Percentiles rank a stretch among this genome's conserved stretches.
These are phyloP conservation scores for Thinopyrum elongatum DNA, from an alignment of 176 grass and related monocot species.

Conservation along the genomic window DNA sequence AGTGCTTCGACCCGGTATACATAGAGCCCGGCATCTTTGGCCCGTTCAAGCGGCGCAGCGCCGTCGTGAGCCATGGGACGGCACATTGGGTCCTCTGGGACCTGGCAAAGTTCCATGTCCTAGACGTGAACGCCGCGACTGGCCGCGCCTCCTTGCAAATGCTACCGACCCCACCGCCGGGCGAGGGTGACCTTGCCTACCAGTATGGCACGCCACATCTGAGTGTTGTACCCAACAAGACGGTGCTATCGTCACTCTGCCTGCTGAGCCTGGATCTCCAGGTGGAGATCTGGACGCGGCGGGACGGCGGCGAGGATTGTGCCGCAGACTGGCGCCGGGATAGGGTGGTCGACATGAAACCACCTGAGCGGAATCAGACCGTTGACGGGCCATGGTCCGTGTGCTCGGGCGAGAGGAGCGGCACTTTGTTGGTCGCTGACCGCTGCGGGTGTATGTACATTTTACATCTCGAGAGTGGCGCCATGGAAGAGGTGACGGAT, in stretches of 20 bases:
- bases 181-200: not conserved
- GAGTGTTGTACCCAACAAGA: not conserved
- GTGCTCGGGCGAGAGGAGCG: not conserved
- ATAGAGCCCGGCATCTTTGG: not conserved
- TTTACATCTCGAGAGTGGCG: not conserved
- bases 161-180: not conserved
- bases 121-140: not conserved
- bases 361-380: not conserved
- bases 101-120: not conserved
- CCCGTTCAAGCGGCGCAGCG: not conserved
- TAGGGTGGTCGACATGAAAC: not conserved
- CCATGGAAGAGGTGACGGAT: not conserved
- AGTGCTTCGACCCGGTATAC: not conserved
- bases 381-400: not conserved
- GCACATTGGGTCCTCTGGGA: not conserved
- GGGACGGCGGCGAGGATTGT: not conserved
- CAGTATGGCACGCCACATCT: not conserved
- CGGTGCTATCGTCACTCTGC: not conserved
- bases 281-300: not conserved
- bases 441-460: not conserved
- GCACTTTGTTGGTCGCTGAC: not conserved
- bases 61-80: not conserved
- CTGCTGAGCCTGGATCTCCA: not conserved
- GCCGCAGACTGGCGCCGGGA: not conserved
- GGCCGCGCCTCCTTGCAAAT: not conserved